A percentile compares a stretch with the other conserved stretches of the same genome.
These are phyloP conservation scores for Tulasnella sp. DNA, from an alignment of 768 basidiomycete species.

Conservation along the genomic window DNA sequence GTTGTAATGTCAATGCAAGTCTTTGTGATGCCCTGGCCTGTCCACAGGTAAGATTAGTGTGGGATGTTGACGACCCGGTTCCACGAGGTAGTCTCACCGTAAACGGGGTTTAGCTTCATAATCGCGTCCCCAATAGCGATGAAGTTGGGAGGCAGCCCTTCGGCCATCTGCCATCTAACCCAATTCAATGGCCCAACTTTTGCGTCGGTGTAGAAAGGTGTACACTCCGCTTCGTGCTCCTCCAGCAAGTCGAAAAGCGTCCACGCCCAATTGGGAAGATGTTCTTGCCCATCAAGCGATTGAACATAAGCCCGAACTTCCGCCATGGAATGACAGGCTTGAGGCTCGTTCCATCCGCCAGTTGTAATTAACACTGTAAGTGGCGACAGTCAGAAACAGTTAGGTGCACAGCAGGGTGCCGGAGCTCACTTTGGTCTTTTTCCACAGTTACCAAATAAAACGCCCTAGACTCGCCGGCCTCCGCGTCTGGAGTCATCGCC, in stretches of 20 bases:
- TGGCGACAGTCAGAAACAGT: neutral
- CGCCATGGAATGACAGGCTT: neutral
- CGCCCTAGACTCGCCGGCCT: neutral
- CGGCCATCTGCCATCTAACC: neutral
- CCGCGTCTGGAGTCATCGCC: neutral
- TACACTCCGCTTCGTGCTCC: constrained; percentile 2
- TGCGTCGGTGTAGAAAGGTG: neutral
- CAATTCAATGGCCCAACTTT: neutral
- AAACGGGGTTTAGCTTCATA: constrained; percentile 8
- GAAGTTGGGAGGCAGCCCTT: neutral
- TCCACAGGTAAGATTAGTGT: no score
- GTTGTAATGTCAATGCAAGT: neutral
- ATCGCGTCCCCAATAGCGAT: constrained; percentile 2
- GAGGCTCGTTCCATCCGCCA: neutral
- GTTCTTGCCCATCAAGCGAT: neutral
- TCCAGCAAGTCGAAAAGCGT: constrained; percentile 3
- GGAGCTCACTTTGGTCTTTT: neutral
- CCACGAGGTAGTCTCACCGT: neutral
- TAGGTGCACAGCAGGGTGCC: neutral
- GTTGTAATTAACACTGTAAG: neutral
- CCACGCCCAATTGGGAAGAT: neutral
- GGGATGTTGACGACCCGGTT: neutral
- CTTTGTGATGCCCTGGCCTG: constrained; percentile 1
- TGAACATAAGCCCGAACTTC: neutral
- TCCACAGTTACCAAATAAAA: neutral